Evolutionary conservation across 1,284 basidiomycete species (phyloP).

Genomic region (Boletus smithii): DNA sequence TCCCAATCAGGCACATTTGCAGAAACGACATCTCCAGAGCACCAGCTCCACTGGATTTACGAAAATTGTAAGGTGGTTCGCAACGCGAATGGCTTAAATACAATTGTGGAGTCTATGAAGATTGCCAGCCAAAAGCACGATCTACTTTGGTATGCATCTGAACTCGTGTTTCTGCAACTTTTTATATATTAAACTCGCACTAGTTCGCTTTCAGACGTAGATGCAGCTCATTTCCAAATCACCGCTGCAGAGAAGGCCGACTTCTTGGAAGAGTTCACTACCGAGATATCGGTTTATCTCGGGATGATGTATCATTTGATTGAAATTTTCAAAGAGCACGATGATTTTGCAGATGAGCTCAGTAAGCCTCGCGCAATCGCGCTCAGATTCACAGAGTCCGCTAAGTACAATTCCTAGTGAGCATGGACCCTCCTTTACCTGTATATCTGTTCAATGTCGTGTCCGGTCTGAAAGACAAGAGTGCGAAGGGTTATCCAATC

Average conservation of each 20-base stretch:
- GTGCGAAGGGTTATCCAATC: constrained; percentile 92
- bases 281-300: constrained; percentile 87
- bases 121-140: constrained; percentile 90
- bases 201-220: constrained; percentile 71
- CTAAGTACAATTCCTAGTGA: constrained; percentile 58
- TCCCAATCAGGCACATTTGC: constrained; percentile 75
- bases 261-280: constrained; percentile 82
- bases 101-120: constrained; percentile 85
- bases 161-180: neutral
- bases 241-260: constrained; percentile 69
- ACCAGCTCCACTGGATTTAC: constrained; percentile 94
- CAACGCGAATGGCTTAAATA: constrained; percentile 79
- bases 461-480: constrained; percentile 88
- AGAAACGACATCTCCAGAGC: constrained; percentile 86
- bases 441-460: constrained; percentile 90
- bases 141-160: constrained; percentile 58
- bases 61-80: constrained; percentile 90
- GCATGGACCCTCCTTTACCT: constrained; percentile 90
- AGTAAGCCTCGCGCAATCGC: constrained; percentile 56
- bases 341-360: constrained; percentile 91
- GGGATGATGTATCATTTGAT: constrained; percentile 93
- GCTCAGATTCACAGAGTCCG: constrained; percentile 9
- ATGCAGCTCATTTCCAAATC: constrained; percentile 66
- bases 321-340: constrained; percentile 87
- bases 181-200: constrained; percentile 9